Evolutionary conservation across 2,329 filamentous ascomycete species (phyloP), one percentile per base, ranked within the genome.

Genomic region (Colletotrichum lini): DNA sequence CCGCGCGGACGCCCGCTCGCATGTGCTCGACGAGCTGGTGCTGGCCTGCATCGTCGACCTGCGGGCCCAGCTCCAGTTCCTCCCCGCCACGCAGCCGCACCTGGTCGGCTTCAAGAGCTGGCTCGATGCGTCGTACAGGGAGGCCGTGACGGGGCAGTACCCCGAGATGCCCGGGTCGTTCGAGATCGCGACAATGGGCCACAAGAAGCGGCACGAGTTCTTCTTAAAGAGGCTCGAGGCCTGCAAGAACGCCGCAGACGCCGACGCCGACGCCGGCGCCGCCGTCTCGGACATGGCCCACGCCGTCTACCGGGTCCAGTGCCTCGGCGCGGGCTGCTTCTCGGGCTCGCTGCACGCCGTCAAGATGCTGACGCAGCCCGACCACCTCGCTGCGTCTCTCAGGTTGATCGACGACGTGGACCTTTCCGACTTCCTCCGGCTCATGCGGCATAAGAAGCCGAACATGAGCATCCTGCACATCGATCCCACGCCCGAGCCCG

Each of bases 381-480:
- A 18, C 1, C 23, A 58, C 2, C 10, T 42, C 7, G n/a, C 30
- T 10, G 35, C 30, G 3, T 21, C 4, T 30, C 7, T 12, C 4
- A 21, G 8, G 30, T 35, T 35, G 30, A 44, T 64, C 18, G 9
- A 47, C 45, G 65, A 72, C 13, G 40, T 72, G 5, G 59, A 64
- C 35, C 4, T 69, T 35, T 10, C 38, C 18, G n/a, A 26, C n/a
- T 47, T 70, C 10, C 26, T 70, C 16, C 42, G 35, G 7, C 70
- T 72, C 12, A 15, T 78, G 69, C 65, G 76, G 47, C 63, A 78
- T 75, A 78, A 74, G 4, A 77, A 75, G 2, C 74, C 75, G 1
- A 70, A 73, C 8, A 44, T 70, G 66, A 61, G n/a, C 13, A 23
- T 72, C 15, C 10, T 72, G 4, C 66, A 72, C 7, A 62, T 72